These are phyloP conservation scores for Cryptococcus wingfieldii DNA, from an alignment of 1,284 basidiomycete species.

Conservation along the genomic window DNA sequence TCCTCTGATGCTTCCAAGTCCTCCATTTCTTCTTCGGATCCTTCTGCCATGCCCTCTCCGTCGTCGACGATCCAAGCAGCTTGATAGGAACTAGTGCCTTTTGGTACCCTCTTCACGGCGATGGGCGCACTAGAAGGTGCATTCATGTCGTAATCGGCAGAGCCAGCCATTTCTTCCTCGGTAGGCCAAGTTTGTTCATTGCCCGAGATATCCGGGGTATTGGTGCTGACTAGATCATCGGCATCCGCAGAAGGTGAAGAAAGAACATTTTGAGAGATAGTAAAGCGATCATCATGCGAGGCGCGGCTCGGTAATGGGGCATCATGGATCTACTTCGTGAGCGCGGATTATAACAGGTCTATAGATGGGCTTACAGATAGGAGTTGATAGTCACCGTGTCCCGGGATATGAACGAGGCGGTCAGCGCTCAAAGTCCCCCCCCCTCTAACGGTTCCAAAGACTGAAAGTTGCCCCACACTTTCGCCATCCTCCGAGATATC, in stretches of 20 bases:
- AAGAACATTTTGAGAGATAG: slow-evolving; percentile 13
- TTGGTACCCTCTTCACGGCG: slow-evolving; percentile 65
- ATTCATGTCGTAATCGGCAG: not conserved
- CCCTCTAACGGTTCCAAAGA: slow-evolving; percentile 83
- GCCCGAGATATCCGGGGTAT: slow-evolving; percentile 79
- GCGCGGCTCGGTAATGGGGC: slow-evolving; percentile 20
- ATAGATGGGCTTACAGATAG: slow-evolving; percentile 57
- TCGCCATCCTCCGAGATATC: slow-evolving; percentile 23
- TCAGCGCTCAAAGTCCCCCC: slow-evolving; percentile 68
- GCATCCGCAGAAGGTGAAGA: slow-evolving; percentile 60
- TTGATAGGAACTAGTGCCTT: slow-evolving; percentile 88
- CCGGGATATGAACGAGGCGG: slow-evolving; percentile 81
- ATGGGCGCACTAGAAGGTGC: slow-evolving; percentile 53
- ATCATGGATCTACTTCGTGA: not conserved
- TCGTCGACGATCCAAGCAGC: slow-evolving; percentile 75
- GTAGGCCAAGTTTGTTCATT: slow-evolving; percentile 99
- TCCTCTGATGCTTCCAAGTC: slow-evolving; percentile 54
- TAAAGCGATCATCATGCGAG: too few relatives aligned
- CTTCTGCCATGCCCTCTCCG: slow-evolving; percentile 30
- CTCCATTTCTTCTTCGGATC: slow-evolving; percentile 60
- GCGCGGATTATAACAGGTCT: slow-evolving; percentile 13
- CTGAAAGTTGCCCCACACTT: slow-evolving; percentile 56
- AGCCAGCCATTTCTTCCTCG: slow-evolving; percentile 79
- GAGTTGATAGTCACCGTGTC: slow-evolving; percentile 83
- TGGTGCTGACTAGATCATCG: slow-evolving; percentile 83